Base-by-base conservation (phyloP, 805 yeast species). In the Cyberlindnera veronae region DNA sequence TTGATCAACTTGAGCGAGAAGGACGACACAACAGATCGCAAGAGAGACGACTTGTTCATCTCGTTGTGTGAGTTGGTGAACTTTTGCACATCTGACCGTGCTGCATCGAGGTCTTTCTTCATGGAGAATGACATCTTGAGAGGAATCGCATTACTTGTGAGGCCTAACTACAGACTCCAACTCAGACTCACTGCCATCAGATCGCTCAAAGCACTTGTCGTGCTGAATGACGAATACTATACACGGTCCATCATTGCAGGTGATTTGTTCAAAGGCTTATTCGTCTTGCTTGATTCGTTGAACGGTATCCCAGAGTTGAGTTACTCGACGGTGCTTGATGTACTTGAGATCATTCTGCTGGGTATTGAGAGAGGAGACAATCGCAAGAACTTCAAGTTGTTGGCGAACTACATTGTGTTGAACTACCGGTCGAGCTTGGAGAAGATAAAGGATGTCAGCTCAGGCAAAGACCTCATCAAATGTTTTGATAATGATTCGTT, bases 321-420 rank as follows among this genome's bases (percentile, higher is more conserved):
- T 3, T 84, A 79, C 53, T 88, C 96, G 0, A 74, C 90, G 6
- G 74, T 91, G 47, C 66, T 88, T 33, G 89, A 84, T 56, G 66
- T 90, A 17, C 64, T 81, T 24, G 83, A 77, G 50, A 66, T 71
- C 16, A 53, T 75, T 38, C 50, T 63, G 41, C 22, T 40, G 21
- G 55, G 58, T 6, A 29, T 54, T 15, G 58, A 51, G 24, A 55
- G 50, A 29, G 38, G 41, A 6, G 42, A 43, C 28, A 40, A 45
- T 14, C 30, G 50, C 15, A 53, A 49, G 27, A 57, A 57, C 34
- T 55, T 37, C 41, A 55, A 44, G 33, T 26, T 53, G 17, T 37
- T 57, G 24, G 59, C 58, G 3, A 39, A 32, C 19, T 52, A 57
- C 31, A 44, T 55, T 26, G 58, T 54, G 18, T 22, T 34, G 11